A percentile compares a stretch with the other conserved stretches of the same genome.
Conservation (phyloP, 768 basidiomycete species). For the Russula abietina region DNA sequence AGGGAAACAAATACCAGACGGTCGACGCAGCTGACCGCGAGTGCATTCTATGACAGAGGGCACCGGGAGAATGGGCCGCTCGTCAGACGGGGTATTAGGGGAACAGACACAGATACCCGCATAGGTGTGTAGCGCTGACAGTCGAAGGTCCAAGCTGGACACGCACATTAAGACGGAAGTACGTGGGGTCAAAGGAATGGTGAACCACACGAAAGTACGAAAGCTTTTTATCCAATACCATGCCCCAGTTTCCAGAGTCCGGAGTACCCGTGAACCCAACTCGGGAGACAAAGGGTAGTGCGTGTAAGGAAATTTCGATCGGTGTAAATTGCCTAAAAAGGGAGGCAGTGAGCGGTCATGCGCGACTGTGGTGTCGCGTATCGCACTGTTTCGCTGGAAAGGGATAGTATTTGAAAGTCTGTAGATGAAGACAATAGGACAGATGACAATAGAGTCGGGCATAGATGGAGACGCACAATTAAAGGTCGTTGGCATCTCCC, state of each 20-base stretch:
- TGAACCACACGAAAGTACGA: neutral
- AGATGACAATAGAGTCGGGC: slow-evolving; percentile 7
- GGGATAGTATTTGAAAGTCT: neutral
- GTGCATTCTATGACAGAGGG: neutral
- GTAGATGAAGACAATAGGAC: slow-evolving; percentile 10
- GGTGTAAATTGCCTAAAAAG: slow-evolving; percentile 4
- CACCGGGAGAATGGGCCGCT: neutral
- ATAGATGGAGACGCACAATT: neutral
- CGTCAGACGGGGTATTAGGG: neutral
- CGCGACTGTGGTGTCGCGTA: neutral
- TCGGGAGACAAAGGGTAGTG: slow-evolving; percentile 18
- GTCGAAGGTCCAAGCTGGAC: neutral
- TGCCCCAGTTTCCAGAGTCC: neutral
- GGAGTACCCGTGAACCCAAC: slow-evolving; percentile 1
- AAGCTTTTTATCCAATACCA: slow-evolving; percentile 6
- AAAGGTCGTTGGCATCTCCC: neutral
- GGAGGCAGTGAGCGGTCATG: slow-evolving; percentile 1
- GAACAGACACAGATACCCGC: neutral
- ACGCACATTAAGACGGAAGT: neutral
- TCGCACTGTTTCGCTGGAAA: neutral
- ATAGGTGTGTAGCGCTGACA: neutral
- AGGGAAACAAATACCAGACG: neutral
- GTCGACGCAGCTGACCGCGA: neutral
- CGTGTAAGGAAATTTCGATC: slow-evolving; percentile 19
- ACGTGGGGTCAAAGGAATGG: neutral